Base-by-base conservation (phyloP, 108 stramenopile genomes). In the Skeletonema potamos region DNA sequence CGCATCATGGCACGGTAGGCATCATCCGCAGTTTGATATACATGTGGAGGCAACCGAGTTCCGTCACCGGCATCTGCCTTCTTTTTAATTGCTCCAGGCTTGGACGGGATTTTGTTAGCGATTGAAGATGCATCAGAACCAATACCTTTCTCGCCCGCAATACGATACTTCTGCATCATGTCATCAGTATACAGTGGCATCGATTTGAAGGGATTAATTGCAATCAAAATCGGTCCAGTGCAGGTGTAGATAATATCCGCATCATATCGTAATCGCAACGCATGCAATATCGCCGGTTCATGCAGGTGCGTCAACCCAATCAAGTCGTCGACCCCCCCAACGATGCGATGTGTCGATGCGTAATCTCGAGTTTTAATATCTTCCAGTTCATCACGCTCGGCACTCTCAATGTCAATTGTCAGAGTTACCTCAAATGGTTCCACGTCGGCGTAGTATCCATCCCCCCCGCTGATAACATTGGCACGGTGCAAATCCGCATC, bases 361-460 rank as follows among this genome's bases (percentile, higher is more conserved):
- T 88, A 48, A 68, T 93, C 90, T 2, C 92, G 77, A 7, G 91
- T 76, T 70, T 93, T 93, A 61, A 93, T 86, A 57, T 91, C 88
- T 11, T 86, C 83, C 75, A 91, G 84, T 61, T 91, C 92, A 43
- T 86, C 91, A 3, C 87, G 85, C 63, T 88, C 86, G 24, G 88
- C 66, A 41, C 85, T 84, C 54, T 93, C 92, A 10, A 82, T 77
- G 62, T 93, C 89, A 18, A 93, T 89, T 10, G 82, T 81, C 8
- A 93, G 32, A 0, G 77, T 58, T 0, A 83, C 77, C 68, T 86
- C 79, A 62, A 93, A 93, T 55, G 79, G 76, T 27, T 77, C 76
- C 37, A 89, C 72, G 9, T 87, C 88, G 6, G 51, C 63, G 64
- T 84, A 85, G 64, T 89, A 86, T 0, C 63, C 72, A 30, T 73